Evolutionary conservation across 208 protist species (phyloP).

Genomic region (Acanthamoeba triangularis): DNA sequence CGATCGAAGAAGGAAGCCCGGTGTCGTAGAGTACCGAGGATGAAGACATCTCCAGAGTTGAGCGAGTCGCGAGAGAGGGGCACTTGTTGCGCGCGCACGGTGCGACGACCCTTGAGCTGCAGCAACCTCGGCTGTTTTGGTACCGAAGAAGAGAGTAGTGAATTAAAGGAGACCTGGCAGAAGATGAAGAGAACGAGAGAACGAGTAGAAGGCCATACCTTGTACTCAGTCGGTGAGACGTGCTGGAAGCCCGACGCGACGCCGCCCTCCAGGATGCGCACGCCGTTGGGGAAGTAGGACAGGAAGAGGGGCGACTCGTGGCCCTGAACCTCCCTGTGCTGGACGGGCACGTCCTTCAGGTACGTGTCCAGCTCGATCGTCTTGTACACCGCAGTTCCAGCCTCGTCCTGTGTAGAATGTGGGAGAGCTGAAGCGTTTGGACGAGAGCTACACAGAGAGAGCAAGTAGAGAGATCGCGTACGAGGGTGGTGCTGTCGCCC

Average conservation of each 20-base stretch:
- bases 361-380: conserved; percentile 92
- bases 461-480: too few species aligned
- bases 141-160: too few species aligned
- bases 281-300: conserved; percentile 65
- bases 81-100: background rate
- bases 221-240: conserved; percentile 84
- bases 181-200: too few species aligned
- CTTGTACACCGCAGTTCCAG: conserved; percentile 72
- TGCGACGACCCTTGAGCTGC: conserved; percentile 80
- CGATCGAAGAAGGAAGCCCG: too few species aligned
- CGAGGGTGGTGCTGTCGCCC: conserved; percentile 57
- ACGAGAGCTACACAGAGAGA: too few species aligned
- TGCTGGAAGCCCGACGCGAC: conserved; percentile 91
- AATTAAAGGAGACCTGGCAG: too few species aligned
- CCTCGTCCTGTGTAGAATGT: conserved; percentile 76
- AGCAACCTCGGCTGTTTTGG: conserved; percentile 84
- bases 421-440: too few species aligned
- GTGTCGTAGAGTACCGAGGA: conserved; percentile 48
- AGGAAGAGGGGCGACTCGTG: conserved; percentile 84
- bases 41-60: conserved; percentile 68
- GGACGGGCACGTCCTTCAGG: conserved; percentile 88
- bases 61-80: background rate
- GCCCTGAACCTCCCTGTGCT: conserved; percentile 90
- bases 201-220: background rate
- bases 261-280: conserved; percentile 89